Evolutionary conservation across 352 stramenopile species (phyloP), one percentile per base, ranked within the genome.

Genomic region (Pythium diclinum): DNA sequence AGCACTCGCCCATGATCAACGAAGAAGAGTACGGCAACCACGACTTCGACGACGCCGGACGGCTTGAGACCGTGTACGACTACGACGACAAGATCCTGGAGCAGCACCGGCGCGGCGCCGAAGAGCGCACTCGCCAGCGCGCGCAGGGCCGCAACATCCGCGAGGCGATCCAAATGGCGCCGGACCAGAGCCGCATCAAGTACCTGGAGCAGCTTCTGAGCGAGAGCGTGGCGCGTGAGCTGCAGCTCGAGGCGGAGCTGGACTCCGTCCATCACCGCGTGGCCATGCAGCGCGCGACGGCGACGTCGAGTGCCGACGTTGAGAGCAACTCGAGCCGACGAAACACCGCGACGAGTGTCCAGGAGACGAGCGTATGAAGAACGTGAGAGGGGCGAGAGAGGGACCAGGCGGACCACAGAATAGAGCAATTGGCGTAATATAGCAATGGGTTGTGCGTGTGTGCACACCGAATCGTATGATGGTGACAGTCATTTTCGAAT

Each of bases 151-250:
- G 83, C 8, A 92, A 84, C 63, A 87, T 93, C 52, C 84, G 86
- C 19, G 86, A 95, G 40, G 80, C 84, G 11, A 73, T 95, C 47
- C 71, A 83, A 49, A 78, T 89, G 65, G 83, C 83, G 6, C 84
- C 86, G 0, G 85, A 93, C 57, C 81, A 92, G 68, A 92, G 77
- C 58, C 87, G 85, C 34, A 92, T 95, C 71, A 93, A 93, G 76
- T 95, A 93, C 58, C 63, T 95, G 53, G 85, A 95, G 67, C 83
- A 95, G 65, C 59, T 95, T 46, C 64, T 95, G 21, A 89, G 78
- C 30, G 85, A 95, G 57, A 94, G 85, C 58, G 76, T 95, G 5
- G 87, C 85, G 36, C 83, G 87, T 30, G 87, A 95, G 68, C 67
- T 95, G 51, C 85, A 94, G 61, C 74, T 95, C 4, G 87, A 95